phyloP scores from a whole-genome alignment of 2,329 filamentous ascomycete species.

The Alternaria longipes region DNA sequence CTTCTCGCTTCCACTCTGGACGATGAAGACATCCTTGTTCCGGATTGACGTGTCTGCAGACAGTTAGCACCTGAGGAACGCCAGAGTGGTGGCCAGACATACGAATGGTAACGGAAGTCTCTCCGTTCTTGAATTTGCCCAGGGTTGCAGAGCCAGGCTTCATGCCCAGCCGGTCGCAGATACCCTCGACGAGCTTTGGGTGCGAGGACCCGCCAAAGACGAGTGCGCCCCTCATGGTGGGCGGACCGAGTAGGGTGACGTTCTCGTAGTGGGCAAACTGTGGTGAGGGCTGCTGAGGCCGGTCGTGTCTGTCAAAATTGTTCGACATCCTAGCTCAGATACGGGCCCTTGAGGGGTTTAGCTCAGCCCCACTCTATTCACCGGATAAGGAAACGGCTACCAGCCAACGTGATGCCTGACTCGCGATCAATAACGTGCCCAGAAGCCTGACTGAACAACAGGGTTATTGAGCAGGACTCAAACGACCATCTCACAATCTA shows the following conservation, averaged over 20 bases:
- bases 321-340: slow-evolving; percentile 29
- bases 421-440: slow-evolving; percentile 12
- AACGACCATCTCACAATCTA: not conserved
- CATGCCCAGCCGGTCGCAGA: slow-evolving; percentile 72
- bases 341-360: slow-evolving; percentile 16
- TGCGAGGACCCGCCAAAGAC: slow-evolving; percentile 75
- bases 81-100: slow-evolving; percentile 28
- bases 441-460: not conserved
- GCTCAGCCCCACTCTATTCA: slow-evolving; percentile 10
- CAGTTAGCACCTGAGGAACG: slow-evolving; percentile 27
- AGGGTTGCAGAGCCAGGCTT: slow-evolving; percentile 67
- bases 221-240: slow-evolving; percentile 70
- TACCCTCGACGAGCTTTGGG: slow-evolving; percentile 69
- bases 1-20: slow-evolving; percentile 93
- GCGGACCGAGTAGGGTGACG: slow-evolving; percentile 44
- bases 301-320: slow-evolving; percentile 34
- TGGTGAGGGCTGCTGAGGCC: slow-evolving; percentile 28
- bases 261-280: slow-evolving; percentile 40
- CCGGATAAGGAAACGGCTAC: slow-evolving; percentile 8
- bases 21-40: slow-evolving; percentile 98
- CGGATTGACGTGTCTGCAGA: slow-evolving; percentile 73
- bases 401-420: slow-evolving; percentile 14
- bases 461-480: not conserved
- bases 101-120: slow-evolving; percentile 75
- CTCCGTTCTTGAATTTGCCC: slow-evolving; percentile 74